Conservation (phyloP, 768 basidiomycete species). For the Favolaschia claudopus region DNA sequence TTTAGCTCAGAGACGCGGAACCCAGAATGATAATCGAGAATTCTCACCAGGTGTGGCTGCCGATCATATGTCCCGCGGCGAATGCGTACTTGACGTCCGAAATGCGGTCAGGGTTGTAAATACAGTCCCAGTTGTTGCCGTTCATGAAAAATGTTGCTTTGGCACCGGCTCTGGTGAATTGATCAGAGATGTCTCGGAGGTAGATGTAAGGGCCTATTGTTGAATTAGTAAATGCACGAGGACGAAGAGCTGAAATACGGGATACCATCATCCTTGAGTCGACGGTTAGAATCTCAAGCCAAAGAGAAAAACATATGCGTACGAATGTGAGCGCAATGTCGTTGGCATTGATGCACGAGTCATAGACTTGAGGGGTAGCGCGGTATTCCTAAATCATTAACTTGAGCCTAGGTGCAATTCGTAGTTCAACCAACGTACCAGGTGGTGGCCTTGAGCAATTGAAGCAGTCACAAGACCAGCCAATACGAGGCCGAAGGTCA, state of each 20-base stretch:
- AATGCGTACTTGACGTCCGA: conserved; percentile 45
- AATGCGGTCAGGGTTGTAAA: conserved; percentile 39
- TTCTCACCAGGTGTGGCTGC: too few relatives aligned
- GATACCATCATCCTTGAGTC: neutral
- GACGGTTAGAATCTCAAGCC: conserved; percentile 17
- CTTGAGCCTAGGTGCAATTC: neutral
- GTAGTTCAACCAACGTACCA: too few relatives aligned
- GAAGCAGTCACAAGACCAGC: too few relatives aligned
- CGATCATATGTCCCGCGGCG: conserved; percentile 49
- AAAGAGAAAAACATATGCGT: neutral
- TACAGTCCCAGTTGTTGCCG: conserved; percentile 48
- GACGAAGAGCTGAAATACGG: neutral
- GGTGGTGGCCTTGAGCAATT: too few relatives aligned
- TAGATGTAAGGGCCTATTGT: conserved; percentile 45
- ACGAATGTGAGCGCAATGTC: conserved; percentile 44
- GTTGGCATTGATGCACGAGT: conserved; percentile 40
- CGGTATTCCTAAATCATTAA: neutral
- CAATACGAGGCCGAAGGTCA: too few relatives aligned
- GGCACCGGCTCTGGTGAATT: conserved; percentile 40
- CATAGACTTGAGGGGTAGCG: conserved; percentile 35
- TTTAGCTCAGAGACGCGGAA: too few relatives aligned
- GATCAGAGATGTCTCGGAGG: conserved; percentile 40
- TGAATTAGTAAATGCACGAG: conserved; percentile 34
- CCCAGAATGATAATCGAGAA: too few relatives aligned
- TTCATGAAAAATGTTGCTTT: conserved; percentile 55